phyloP scores from a whole-genome alignment of 176 grass and related monocot genomes.

The Alopecurus myosuroides region DNA sequence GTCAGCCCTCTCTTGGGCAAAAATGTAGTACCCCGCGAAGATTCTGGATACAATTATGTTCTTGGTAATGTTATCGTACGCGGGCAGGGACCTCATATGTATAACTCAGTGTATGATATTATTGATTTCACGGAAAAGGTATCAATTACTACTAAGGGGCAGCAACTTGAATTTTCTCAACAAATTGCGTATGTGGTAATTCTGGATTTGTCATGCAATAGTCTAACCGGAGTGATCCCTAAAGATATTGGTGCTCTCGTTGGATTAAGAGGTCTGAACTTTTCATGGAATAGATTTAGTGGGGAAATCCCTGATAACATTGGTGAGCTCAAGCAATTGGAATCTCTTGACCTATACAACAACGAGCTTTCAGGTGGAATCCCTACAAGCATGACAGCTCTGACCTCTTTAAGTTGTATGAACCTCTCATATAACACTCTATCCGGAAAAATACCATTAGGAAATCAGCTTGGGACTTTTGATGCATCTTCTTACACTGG shows the following conservation, averaged over 20 bases:
- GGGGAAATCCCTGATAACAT: slow-evolving; percentile 34
- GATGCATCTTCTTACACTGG: slow-evolving; percentile 32
- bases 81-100: neutral
- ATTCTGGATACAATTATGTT: neutral
- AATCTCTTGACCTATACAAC: slow-evolving; percentile 32
- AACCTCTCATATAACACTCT: slow-evolving; percentile 51
- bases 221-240: slow-evolving; percentile 28
- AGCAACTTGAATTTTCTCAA: neutral
- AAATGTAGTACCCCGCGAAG: too few relatives aligned
- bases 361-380: slow-evolving; percentile 40
- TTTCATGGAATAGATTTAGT: slow-evolving; percentile 35
- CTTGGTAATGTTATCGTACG: rapidly evolving
- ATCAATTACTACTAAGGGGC: slow-evolving; percentile 21
- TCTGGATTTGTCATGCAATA: slow-evolving; percentile 30
- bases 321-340: slow-evolving; percentile 4
- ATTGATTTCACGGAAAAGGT: rapidly evolving
- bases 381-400: slow-evolving; percentile 22
- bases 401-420: slow-evolving; percentile 1
- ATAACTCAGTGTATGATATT: neutral
- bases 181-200: neutral
- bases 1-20: too few relatives aligned
- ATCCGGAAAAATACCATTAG: slow-evolving; percentile 39
- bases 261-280: slow-evolving; percentile 31
- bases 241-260: neutral
- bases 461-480: slow-evolving; percentile 27